Base-by-base conservation (phyloP, 2,329 filamentous ascomycete species). In the Hypoxylon sp. region DNA sequence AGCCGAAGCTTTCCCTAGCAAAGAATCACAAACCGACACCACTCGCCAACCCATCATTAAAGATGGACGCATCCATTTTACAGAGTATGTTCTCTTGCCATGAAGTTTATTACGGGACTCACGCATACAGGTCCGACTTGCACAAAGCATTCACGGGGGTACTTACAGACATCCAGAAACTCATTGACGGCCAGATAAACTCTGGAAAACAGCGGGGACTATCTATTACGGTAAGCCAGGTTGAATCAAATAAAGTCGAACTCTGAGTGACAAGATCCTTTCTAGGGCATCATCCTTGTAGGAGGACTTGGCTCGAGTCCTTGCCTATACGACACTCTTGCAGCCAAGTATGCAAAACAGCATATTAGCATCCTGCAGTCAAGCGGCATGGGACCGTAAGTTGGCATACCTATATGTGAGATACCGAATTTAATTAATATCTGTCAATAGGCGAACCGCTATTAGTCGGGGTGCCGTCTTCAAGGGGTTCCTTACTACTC, bases 381-480 rank as follows among this genome's bases (percentile, higher is more conserved):
- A 5, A 19, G 41, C 8, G 53, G 53, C 16, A 46, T 56, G 11
- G 41, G 19, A 37, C 53, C 53, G 53, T 56, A 27, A 46, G 52
- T 46, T 1, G 4, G 4, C 23, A 45, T 23, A n/a, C 4, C 2
- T 11, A 16, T 5, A 37, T 3, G 14, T 16, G 12, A 12, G 1
- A 45, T 55, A 11, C 11, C 2, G 4, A n/a, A 27, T n/a, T 41
- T 56, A 16, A 55, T 25, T 5, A 56, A 11, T 23, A 19, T 43
- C 16, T 14, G 29, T 16, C 3, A 25, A 51, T 14, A 71, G 69
- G 7, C 65, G 70, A 48, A 65, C 70, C 1, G 68, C 70, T 0
- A 59, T 70, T 16, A 64, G 70, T 41, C 70, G 70, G 16, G 70
- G 70, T 3, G 70, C 70, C n/a, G 37, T 61, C 1, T 45, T 67